Base-by-base conservation (phyloP, 2,329 filamentous ascomycete genomes). In the Myriosclerotinia curreyana region DNA sequence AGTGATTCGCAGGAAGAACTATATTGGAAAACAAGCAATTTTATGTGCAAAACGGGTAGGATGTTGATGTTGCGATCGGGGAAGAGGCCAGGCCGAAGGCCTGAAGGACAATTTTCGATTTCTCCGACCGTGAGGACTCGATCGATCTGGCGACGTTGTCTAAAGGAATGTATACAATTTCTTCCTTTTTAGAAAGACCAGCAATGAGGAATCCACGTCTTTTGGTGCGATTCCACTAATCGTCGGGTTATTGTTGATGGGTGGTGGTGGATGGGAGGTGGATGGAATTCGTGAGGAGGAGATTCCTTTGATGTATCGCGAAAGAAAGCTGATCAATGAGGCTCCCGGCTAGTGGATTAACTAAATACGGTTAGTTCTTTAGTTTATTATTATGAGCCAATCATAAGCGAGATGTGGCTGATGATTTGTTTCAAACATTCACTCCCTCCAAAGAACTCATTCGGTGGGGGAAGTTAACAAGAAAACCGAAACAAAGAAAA, bases 151-250 rank as follows among this genome's bases (percentile, higher is more conserved):
- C 61, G 64, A 59, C 46, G 66, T 68, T 34, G 66, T 60, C 52
- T 65, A 65, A 71, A 73, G 60, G 69, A 71, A 65, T 68, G 70
- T 70, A 60, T 42, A 56, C 64, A 66, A 61, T 61, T 68, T 75
- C 72, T 74, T 73, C 65, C 70, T 69, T 67, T 65, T 44, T 64
- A 71, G 72, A 73, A 74, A 74, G 70, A 69, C 67, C 62, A 66
- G 66, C 66, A 44, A 60, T 66, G 65, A 68, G 71, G 72, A 74
- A 74, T 72, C 68, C 74, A 74, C 74, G 73, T 70, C 70, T 63
- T 44, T 62, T 69, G 69, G 73, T 71, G 74, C 73, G 68, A 74
- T 74, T 72, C 74, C 73, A 58, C 53, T 58, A 58, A 65, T 65
- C 64, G 65, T 64, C 51, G 69, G 61, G 49, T 54, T 62, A 34